phyloP scores from a whole-genome alignment of 1,139 yeast genomes.

The Nadsonia starkeyi-henricii region DNA sequence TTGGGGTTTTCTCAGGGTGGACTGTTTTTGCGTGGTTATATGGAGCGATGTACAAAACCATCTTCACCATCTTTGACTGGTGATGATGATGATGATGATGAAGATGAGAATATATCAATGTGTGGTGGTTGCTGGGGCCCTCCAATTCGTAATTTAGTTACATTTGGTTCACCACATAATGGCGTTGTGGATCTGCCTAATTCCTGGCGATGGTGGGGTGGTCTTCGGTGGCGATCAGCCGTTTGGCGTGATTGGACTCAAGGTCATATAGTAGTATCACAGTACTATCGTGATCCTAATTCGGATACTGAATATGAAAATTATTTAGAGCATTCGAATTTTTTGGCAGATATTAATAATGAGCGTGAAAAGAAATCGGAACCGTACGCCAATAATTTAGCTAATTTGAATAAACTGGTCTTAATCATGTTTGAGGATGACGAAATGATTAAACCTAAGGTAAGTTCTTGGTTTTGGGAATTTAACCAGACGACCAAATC shows the following conservation, averaged over 20 bases:
- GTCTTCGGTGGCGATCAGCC: constrained; percentile 34
- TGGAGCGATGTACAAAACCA: constrained; percentile 36
- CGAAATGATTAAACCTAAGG: constrained; percentile 57
- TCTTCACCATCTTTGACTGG: neutral
- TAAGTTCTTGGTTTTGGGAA: constrained; percentile 53
- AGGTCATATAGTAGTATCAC: constrained; percentile 51
- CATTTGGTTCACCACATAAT: constrained; percentile 75
- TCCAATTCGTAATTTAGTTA: constrained; percentile 39
- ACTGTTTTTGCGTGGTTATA: constrained; percentile 48
- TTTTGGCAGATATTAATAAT: constrained; percentile 54
- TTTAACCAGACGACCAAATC: constrained; percentile 31
- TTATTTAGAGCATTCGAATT: constrained; percentile 38
- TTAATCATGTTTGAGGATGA: constrained; percentile 49
- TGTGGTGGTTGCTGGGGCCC: constrained; percentile 16
- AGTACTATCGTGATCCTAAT: constrained; percentile 44
- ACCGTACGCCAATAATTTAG: constrained; percentile 32
- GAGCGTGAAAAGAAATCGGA: constrained; percentile 29
- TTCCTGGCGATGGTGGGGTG: constrained; percentile 17
- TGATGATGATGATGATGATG: no score
- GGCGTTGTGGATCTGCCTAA: constrained; percentile 67
- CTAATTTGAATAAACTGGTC: constrained; percentile 37
- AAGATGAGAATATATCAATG: neutral
- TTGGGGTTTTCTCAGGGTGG: constrained; percentile 83
- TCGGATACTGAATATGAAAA: constrained; percentile 25
- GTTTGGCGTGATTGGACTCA: constrained; percentile 52